Base-by-base conservation (phyloP, 495 filamentous ascomycete genomes). In the Cercophora scortea region DNA sequence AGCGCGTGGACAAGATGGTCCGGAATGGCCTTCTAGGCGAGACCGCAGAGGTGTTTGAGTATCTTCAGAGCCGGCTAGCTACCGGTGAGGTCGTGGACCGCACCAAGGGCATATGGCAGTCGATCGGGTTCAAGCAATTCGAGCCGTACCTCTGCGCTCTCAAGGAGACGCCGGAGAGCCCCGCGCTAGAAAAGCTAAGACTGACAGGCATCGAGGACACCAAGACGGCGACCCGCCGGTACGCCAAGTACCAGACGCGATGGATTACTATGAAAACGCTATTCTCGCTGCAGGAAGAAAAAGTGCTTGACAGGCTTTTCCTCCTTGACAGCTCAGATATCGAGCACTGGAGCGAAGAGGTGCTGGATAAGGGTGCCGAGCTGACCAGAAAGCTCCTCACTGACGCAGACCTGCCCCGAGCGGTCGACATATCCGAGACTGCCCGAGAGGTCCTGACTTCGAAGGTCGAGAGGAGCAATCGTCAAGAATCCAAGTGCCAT, bases 101-200 rank as follows among this genome's bases (percentile, higher is more conserved):
- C 46, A 85, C 79, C 0, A 79, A 83, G 32, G 94, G 94, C 3
- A 93, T 97, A 12, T 97, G 90, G 89, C 83, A 93, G 47, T 92
- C 90, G 10, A 97, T 99, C 58, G 94, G 94, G 0, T 96, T 89
- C 66, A 95, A 93, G 61, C 89, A 99, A 65, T 82, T 96, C 64
- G 74, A 85, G 47, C 74, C 78, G 0, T 95, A 88, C 54, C 71
- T 91, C 17, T 53, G 71, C 4, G 79, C 82, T 7, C 54, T 82
- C 25, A 56, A 69, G 40, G 54, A 71, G 9, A 70, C 58, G 2
- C 55, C 60, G 0, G 45, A 49, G 2, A 8, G 66, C 62, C 17
- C 32, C 35, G 60, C 68, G 40, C 71, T 82, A 25, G 47, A 45
- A 17, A 64, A 63, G 45, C 58, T 71, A 40, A 70, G 66, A 49